Conservation (phyloP, 768 basidiomycete species). For the Rhizopogon vinicolor region DNA sequence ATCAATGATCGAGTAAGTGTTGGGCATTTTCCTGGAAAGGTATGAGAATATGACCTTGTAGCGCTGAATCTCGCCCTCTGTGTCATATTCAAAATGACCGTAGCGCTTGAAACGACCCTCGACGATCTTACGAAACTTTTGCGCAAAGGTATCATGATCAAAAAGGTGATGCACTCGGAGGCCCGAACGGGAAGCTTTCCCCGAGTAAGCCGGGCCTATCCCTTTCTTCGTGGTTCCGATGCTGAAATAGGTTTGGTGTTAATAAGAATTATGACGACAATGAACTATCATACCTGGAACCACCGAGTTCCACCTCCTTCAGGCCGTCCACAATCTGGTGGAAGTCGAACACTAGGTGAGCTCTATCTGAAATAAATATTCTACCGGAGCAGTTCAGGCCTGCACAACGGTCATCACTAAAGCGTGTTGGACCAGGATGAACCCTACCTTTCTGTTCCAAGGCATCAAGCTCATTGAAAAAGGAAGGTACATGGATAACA, state of each 20-base stretch:
- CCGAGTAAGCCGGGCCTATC: slow-evolving; percentile 98
- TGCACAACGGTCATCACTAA: slow-evolving; percentile 24
- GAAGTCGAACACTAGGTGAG: slow-evolving; percentile 97
- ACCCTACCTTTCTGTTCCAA: slow-evolving; percentile 73
- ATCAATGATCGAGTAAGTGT: neutral
- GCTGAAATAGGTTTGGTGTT: slow-evolving; percentile 32
- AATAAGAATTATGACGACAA: neutral
- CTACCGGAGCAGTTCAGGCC: slow-evolving; percentile 84
- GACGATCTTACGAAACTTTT: slow-evolving; percentile 92
- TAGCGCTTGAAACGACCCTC: slow-evolving; percentile 98
- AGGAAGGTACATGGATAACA: slow-evolving; percentile 94
- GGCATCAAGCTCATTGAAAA: slow-evolving; percentile 89
- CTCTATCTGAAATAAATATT: slow-evolving; percentile 91
- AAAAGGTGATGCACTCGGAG: slow-evolving; percentile 96
- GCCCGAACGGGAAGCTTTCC: slow-evolving; percentile 94
- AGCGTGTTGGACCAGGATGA: neutral
- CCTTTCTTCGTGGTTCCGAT: slow-evolving; percentile 99
- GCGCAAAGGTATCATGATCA: slow-evolving; percentile 76
- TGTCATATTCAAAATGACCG: slow-evolving; percentile 97
- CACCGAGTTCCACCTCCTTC: slow-evolving; percentile 96
- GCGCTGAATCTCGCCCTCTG: slow-evolving; percentile 89
- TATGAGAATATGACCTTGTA: slow-evolving; percentile 63
- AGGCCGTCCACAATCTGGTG: slow-evolving; percentile 99
- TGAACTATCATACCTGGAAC: slow-evolving; percentile 52
- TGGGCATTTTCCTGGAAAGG: neutral